phyloP scores from a whole-genome alignment of 2,329 filamentous ascomycete genomes.

The Penicillium sp. region DNA sequence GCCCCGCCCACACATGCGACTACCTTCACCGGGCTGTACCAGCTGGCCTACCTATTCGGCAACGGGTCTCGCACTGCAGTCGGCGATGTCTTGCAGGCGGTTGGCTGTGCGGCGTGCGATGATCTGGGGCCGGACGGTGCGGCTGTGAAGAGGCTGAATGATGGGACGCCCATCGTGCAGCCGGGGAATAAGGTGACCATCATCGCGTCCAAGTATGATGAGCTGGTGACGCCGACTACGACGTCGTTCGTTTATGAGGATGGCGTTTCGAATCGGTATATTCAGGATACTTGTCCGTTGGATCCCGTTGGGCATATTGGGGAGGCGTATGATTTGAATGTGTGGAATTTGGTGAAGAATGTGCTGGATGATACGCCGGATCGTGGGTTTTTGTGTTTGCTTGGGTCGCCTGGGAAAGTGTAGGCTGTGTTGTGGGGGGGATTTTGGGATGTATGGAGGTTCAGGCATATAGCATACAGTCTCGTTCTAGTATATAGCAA shows the following conservation, averaged over 20 bases:
- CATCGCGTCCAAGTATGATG: conserved; percentile 37
- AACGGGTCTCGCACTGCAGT: conserved; percentile 28
- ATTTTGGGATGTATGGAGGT: neutral
- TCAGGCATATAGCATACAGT: neutral
- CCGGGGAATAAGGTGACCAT: conserved; percentile 37
- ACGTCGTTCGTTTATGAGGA: conserved; percentile 38
- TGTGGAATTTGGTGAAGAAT: conserved; percentile 44
- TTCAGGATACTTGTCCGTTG: conserved; percentile 36
- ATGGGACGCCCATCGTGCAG: conserved; percentile 39
- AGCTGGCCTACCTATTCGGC: conserved; percentile 33
- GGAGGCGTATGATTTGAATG: conserved; percentile 42
- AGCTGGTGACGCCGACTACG: conserved; percentile 37
- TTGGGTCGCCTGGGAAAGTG: conserved; percentile 33
- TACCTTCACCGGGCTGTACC: conserved; percentile 32
- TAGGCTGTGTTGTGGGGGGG: neutral
- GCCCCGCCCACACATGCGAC: conserved; percentile 42
- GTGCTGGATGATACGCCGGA: conserved; percentile 34
- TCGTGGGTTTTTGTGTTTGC: conserved; percentile 31
- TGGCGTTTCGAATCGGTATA: conserved; percentile 35
- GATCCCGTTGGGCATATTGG: conserved; percentile 43
- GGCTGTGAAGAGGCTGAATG: conserved; percentile 35
- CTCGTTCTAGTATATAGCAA: conserved; percentile 4
- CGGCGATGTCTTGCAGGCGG: conserved; percentile 25
- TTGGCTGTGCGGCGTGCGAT: conserved; percentile 39
- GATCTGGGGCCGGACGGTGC: conserved; percentile 34